These are phyloP conservation scores for Coprinopsis cinerea DNA, from an alignment of 768 basidiomycete species.

Conservation along the genomic window DNA sequence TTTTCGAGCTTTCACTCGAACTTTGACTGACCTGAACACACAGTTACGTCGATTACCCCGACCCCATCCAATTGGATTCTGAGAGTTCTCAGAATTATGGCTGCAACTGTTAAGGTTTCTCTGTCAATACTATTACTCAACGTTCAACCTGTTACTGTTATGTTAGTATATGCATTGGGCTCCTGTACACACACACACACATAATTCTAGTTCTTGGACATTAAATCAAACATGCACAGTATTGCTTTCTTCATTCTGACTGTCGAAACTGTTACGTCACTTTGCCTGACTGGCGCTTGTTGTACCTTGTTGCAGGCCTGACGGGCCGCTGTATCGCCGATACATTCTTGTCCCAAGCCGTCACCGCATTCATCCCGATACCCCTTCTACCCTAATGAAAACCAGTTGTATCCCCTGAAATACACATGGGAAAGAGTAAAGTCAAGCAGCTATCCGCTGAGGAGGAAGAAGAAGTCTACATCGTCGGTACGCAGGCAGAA, in stretches of 20 bases:
- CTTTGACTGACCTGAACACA: constrained; percentile 4
- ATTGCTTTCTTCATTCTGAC: neutral
- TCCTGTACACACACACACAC: constrained; percentile 3
- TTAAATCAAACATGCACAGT: constrained; percentile 4
- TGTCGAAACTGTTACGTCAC: neutral
- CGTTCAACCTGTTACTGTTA: too few species aligned
- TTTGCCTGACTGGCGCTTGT: too few species aligned
- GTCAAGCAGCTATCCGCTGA: too few species aligned
- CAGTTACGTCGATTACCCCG: constrained; percentile 98
- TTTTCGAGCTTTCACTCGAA: constrained; percentile 7
- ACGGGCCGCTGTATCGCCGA: too few species aligned
- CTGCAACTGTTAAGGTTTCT: constrained; percentile 69
- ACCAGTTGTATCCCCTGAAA: too few species aligned
- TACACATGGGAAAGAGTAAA: too few species aligned
- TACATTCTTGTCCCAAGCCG: too few species aligned
- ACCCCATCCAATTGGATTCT: constrained; percentile 94
- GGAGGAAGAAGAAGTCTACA: neutral
- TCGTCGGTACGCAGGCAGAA: too few species aligned
- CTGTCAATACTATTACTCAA: neutral
- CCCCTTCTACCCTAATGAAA: too few species aligned
- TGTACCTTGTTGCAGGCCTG: too few species aligned
- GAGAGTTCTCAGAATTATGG: constrained; percentile 88
- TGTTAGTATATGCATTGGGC: neutral
- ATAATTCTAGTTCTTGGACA: constrained; percentile 7
- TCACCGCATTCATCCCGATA: too few species aligned